Conservation (phyloP, 331 rosid species). For the Stylosanthes scabra region DNA sequence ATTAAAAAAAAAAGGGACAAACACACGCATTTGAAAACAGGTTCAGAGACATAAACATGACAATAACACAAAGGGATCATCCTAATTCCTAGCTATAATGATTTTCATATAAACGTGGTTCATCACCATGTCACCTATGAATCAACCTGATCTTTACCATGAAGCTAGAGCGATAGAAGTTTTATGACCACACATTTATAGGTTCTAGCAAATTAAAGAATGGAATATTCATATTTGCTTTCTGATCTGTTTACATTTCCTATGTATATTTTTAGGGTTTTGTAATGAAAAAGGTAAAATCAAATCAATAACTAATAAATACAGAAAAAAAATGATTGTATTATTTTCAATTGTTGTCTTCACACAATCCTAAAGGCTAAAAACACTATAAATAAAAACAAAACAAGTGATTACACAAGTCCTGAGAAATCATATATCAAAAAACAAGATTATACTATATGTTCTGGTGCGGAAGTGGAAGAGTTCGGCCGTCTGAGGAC, state of each 20-base stretch:
- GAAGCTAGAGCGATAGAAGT: background rate
- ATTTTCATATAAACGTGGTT: slow-evolving; percentile 1
- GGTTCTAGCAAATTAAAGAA: background rate
- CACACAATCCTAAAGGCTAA: too few relatives aligned
- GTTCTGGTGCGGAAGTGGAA: too few relatives aligned
- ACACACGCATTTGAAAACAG: background rate
- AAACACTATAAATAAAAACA: too few relatives aligned
- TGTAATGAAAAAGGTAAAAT: too few relatives aligned
- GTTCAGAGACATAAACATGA: background rate
- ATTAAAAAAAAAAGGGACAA: slow-evolving; percentile 2
- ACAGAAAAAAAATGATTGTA: too few relatives aligned
- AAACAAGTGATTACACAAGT: too few relatives aligned
- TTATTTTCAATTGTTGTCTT: too few relatives aligned
- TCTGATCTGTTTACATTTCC: too few relatives aligned
- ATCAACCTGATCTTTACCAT: slow-evolving; percentile 8
- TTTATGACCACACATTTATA: background rate
- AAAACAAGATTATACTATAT: background rate
- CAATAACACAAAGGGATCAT: slow-evolving; percentile 5
- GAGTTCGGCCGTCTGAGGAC: too few relatives aligned
- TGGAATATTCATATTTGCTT: background rate
- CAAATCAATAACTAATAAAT: too few relatives aligned
- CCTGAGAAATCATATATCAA: background rate
- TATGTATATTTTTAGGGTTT: too few relatives aligned
- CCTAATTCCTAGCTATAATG: too few relatives aligned
- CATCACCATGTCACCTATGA: background rate